Conservation (phyloP, 768 basidiomycete genomes). For the Leucocoprinus sp. region DNA sequence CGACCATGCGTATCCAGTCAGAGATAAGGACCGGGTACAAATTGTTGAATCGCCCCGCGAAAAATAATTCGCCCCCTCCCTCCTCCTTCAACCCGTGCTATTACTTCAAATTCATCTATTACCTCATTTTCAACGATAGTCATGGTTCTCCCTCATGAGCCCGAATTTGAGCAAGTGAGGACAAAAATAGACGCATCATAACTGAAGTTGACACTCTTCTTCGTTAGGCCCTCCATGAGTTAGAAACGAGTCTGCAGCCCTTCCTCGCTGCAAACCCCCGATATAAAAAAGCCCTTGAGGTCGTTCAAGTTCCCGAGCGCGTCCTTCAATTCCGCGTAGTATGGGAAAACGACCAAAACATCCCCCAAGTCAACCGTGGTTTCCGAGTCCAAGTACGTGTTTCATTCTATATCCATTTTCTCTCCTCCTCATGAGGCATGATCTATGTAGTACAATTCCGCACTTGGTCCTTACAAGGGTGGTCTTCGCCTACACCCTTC, state of each 20-base stretch:
- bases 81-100: constrained; percentile 8
- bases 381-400: constrained; percentile 59
- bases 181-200: no score
- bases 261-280: constrained; percentile 62
- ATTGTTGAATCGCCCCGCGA: not conserved
- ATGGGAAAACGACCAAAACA: constrained; percentile 68
- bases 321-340: constrained; percentile 63
- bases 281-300: constrained; percentile 59
- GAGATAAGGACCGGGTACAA: constrained; percentile 21
- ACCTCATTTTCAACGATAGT: constrained; percentile 6
- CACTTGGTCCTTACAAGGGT: constrained; percentile 72
- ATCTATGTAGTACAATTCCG: constrained; percentile 55
- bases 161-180: constrained; percentile 63
- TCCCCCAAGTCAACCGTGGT: constrained; percentile 61
- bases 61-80: constrained; percentile 1
- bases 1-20: not conserved
- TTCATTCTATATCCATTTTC: not conserved
- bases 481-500: constrained; percentile 72
- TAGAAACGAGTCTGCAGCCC: constrained; percentile 49
- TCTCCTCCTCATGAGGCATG: not conserved
- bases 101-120: constrained; percentile 1
- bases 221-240: constrained; percentile 54
- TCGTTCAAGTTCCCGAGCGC: constrained; percentile 51
- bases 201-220: not conserved
- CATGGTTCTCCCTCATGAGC: constrained; percentile 46